phyloP scores from a whole-genome alignment of 495 filamentous ascomycete species.

The Xanthoparmelia taractica region DNA sequence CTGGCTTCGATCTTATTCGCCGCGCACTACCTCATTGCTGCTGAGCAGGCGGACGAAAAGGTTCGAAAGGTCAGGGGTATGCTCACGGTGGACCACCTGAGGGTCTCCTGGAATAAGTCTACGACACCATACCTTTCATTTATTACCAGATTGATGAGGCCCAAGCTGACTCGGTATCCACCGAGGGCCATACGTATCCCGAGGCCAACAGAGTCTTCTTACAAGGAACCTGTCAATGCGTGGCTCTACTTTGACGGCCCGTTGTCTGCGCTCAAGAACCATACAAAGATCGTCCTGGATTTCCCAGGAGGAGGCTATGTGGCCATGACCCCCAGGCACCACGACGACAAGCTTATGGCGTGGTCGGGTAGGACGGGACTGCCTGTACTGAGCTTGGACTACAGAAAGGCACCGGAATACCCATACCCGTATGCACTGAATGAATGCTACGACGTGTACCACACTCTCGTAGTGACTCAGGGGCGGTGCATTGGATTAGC shows the following conservation, averaged over 20 bases:
- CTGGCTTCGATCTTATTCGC: conserved; percentile 74
- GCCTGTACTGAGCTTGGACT: conserved; percentile 84
- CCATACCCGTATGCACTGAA: conserved; percentile 94
- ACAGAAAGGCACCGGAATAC: conserved; percentile 88
- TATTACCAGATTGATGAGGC: conserved; percentile 61
- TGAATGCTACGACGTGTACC: conserved; percentile 93
- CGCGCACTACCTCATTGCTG: conserved; percentile 82
- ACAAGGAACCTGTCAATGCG: conserved; percentile 71
- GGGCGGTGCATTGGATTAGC: conserved; percentile 78
- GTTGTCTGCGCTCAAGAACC: conserved; percentile 62
- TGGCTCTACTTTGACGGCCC: conserved; percentile 96
- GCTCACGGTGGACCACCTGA: conserved; percentile 83
- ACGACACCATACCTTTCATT: conserved; percentile 74
- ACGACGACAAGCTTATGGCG: conserved; percentile 84
- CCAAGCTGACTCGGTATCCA: conserved; percentile 67
- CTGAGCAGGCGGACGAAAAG: conserved; percentile 93
- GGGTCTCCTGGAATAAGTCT: conserved; percentile 92
- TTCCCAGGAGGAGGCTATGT: conserved; percentile 94
- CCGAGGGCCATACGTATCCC: conserved; percentile 78
- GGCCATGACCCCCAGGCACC: conserved; percentile 83
- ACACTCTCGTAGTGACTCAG: conserved; percentile 62
- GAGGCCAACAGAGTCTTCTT: conserved; percentile 65
- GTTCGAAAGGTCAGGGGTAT: conserved; percentile 82
- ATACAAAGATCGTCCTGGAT: conserved; percentile 76
- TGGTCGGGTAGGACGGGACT: conserved; percentile 83